Evolutionary conservation across 73 alveolate genomes (phyloP).

Genomic region (Paramecium caudatum): DNA sequence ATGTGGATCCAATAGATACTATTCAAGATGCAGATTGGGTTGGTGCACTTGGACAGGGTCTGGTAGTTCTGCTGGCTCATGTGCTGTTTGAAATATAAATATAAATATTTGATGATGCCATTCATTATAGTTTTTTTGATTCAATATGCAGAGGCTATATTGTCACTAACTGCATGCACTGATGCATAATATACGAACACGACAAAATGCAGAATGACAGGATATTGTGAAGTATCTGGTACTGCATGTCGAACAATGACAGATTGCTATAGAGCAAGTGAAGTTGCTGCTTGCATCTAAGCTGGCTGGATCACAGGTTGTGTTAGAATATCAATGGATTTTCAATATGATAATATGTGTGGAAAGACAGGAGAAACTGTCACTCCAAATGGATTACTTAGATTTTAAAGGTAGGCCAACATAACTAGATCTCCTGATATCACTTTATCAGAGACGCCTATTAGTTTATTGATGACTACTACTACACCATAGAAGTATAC

Average conservation of each 20-base stretch:
- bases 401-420: constrained; percentile 44
- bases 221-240: neutral
- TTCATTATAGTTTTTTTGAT: neutral
- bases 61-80: neutral
- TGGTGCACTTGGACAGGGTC: constrained; percentile 24
- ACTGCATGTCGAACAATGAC: neutral
- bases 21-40: constrained; percentile 26
- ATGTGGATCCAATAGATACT: neutral
- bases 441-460: constrained; percentile 15
- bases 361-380: neutral
- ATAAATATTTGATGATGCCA: neutral
- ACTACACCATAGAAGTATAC: constrained; percentile 39
- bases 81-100: neutral
- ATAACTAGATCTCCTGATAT: too few species aligned
- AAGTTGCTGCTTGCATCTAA: neutral
- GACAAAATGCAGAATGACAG: neutral
- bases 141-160: neutral
- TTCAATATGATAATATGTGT: constrained; percentile 23
- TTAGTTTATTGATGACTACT: neutral
- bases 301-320: neutral
- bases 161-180: neutral
- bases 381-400: constrained; percentile 8
- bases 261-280: constrained; percentile 39
- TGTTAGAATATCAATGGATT: neutral
- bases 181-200: neutral